Evolutionary conservation across 2,329 filamentous ascomycete species (phyloP), one percentile per base, ranked within the genome.

Genomic region (Zasmidium cellare): DNA sequence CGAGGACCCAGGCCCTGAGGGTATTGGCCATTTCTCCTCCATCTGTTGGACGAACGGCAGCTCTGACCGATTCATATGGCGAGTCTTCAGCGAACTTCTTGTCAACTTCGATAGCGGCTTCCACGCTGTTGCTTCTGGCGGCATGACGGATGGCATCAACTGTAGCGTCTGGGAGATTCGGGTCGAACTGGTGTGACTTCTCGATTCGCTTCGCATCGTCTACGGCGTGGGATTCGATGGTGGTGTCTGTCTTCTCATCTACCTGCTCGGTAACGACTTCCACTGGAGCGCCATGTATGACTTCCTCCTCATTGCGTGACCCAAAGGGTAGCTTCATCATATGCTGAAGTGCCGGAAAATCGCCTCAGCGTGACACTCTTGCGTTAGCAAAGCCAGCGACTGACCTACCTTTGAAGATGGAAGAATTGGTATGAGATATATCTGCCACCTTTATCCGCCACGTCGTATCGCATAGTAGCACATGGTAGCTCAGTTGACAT

Each of bases 31-130:
- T 50, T 53, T 76, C 76, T 31, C 72, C 76, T n/a, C 73, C 74
- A 62, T 81, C 79, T 2, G 69, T 74, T 49, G 76, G 76, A 20
- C 76, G 74, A 9, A 81, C 79, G n/a, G 76, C 77, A 16, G 76
- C 76, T 24, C 76, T 72, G 9, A 79, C 66, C 9, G 56, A 57
- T 14, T 65, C 64, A 51, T 64, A 64, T 2, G 61, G 61, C 11
- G 59, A 62, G 19, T 55, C 52, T 20, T 62, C 57, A n/a, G 50
- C 46, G 49, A 60, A 60, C 9, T 48, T 46, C n/a, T 58, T 57
- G 9, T 64, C 62, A 11, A 62, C 38, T 14, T 46, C 41, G 5
- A 58, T 41, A 12, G 56, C 60, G 9, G 51, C 56, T 20, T 63
- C 62, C 6, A 59, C 38, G 41, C 53, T 59, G 35, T 58, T 51